Base-by-base conservation (phyloP, 1,139 yeast species). In the Zygotorulaspora mrakii region DNA sequence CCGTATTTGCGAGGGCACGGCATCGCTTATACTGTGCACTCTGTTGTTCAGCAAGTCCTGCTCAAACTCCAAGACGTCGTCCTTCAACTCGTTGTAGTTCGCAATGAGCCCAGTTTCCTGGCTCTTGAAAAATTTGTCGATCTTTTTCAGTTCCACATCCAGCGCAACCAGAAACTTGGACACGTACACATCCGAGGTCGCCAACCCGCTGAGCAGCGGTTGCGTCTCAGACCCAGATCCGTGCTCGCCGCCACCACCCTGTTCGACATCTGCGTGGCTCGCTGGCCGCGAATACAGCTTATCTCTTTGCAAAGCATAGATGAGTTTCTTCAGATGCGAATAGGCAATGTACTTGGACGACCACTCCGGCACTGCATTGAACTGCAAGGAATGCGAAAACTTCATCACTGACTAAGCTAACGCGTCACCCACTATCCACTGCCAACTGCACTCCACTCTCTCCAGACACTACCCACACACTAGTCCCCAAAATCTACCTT, bases 341-440 rank as follows among this genome's bases (percentile, higher is more conserved):
- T 81, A 81, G n/a, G 84, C 82, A 42, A 81, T 74, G 56, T 81
- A 81, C 59, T 79, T 79, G 13, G 83, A 77, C 10, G 83, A 73
- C 88, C 88, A 81, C 62, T 81, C 88, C 1, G 88, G 87, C 2
- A 81, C 88, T 23, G 87, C 85, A 55, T 81, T 81, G 57, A 81
- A 80, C 68, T 80, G 86, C 50, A 81, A 62, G 5, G 86, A 79
- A 57, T 81, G 87, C 2, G 87, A 79, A 59, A 81, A 81, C 70
- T 81, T 81, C 88, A 81, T 81, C n/a, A n/a, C 11, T 30, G 17
- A 17, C 25, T 10, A 17, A 18, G 24, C 17, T 28, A 8, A n/a
- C n/a, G 10, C 31, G 10, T 14, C 14, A n/a, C 28, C 12, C 5
- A 7, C 10, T 25, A 14, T 14, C 28, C n/a, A n/a, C n/a, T n/a